phyloP scores from a whole-genome alignment of 208 protist species.

The Trypanosoma lewisi region DNA sequence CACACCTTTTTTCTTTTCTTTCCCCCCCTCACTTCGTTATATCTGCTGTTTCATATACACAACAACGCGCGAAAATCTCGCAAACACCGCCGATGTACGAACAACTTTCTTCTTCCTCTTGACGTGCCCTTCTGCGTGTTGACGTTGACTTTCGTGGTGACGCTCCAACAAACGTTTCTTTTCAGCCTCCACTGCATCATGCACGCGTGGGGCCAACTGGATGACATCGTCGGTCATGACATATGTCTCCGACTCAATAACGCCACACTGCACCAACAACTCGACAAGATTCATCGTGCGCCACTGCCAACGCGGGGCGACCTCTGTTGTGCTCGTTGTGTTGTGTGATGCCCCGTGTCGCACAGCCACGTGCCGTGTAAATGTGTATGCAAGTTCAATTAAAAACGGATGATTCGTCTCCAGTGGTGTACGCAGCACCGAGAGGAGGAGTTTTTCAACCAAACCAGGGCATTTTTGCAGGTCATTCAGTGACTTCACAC shows the following conservation, averaged over 20 bases:
- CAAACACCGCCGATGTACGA: slow-evolving; percentile 31
- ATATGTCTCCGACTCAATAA: slow-evolving; percentile 19
- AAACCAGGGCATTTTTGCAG: slow-evolving; percentile 21
- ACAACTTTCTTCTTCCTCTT: slow-evolving; percentile 14
- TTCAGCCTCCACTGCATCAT: slow-evolving; percentile 33
- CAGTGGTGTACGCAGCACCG: slow-evolving; percentile 23
- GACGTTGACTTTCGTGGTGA: neutral
- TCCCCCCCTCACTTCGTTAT: neutral
- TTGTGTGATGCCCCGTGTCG: slow-evolving; percentile 3
- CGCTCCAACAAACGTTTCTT: slow-evolving; percentile 18
- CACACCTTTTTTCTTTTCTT: no score
- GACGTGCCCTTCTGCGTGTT: neutral
- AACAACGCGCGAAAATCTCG: slow-evolving; percentile 32
- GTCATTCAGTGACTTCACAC: slow-evolving; percentile 28
- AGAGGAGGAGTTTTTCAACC: slow-evolving; percentile 29
- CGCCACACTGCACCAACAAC: slow-evolving; percentile 10
- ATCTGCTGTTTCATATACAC: slow-evolving; percentile 18
- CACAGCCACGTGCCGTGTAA: slow-evolving; percentile 35
- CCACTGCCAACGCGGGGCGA: slow-evolving; percentile 12
- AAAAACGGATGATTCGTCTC: slow-evolving; percentile 34
- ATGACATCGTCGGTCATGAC: slow-evolving; percentile 42
- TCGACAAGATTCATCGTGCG: slow-evolving; percentile 25
- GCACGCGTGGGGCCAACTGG: slow-evolving; percentile 36
- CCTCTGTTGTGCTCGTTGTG: neutral
- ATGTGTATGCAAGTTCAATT: slow-evolving; percentile 58